phyloP scores from a whole-genome alignment of 192 early-diverging fungal species.

The Jimgerdemannia lactiflua region DNA sequence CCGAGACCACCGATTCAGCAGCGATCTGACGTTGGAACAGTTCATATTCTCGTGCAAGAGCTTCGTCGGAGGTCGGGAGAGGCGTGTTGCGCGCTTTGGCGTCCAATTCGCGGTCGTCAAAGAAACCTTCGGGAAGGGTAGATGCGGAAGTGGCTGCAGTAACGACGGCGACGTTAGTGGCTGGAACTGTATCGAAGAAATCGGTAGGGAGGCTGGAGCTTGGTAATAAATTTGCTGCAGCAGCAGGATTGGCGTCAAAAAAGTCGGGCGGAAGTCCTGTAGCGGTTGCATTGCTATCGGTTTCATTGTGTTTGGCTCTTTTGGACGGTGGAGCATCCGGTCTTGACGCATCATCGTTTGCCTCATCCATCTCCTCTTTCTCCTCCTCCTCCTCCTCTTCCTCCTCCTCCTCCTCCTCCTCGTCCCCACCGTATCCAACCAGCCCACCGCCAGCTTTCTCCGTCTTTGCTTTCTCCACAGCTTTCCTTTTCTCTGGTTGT shows the following conservation, averaged over 20 bases:
- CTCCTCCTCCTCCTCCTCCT: constrained; percentile 23
- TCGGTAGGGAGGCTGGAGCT: constrained; percentile 16
- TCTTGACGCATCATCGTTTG: constrained; percentile 19
- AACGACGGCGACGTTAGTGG: neutral
- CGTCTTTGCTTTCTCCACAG: constrained; percentile 2
- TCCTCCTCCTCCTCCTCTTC: constrained; percentile 17
- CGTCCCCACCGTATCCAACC: constrained; percentile 26
- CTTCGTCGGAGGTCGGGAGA: constrained; percentile 14
- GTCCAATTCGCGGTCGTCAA: constrained; percentile 48
- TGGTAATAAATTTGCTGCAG: neutral
- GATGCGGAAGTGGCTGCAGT: neutral
- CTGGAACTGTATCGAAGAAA: constrained; percentile 20
- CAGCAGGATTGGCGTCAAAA: constrained; percentile 28
- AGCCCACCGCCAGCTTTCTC: constrained; percentile 16
- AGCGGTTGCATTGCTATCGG: neutral
- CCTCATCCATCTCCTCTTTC: constrained; percentile 23
- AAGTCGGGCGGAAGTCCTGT: constrained; percentile 43
- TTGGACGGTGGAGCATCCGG: neutral
- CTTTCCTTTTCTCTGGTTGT: constrained; percentile 26
- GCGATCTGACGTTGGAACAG: constrained; percentile 24
- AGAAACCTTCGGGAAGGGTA: constrained; percentile 47
- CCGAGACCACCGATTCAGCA: constrained; percentile 11
- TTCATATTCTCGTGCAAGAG: constrained; percentile 28
- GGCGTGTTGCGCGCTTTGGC: constrained; percentile 30
- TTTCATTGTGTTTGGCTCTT: neutral